Conservation (phyloP, 2,329 filamentous ascomycete species). For the Clonostachys rhizophaga region DNA sequence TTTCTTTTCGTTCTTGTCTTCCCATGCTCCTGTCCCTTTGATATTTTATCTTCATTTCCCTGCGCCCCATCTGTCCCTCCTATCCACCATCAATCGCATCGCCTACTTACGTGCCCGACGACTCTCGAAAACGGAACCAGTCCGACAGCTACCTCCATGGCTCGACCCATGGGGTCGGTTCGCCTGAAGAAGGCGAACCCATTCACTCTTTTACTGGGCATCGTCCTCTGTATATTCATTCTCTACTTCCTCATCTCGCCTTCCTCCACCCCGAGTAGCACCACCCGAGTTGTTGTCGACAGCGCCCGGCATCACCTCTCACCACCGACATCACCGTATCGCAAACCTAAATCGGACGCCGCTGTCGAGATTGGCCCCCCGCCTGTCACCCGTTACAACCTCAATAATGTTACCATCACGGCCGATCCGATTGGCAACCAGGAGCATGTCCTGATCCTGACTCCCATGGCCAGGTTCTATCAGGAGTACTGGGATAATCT, state of each 20-base stretch:
- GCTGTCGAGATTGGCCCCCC: conserved; percentile 48
- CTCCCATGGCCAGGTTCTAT: conserved; percentile 91
- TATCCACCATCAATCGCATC: no score
- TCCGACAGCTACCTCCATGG: conserved; percentile 30
- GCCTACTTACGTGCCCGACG: no score
- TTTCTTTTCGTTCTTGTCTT: no score
- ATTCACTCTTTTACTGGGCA: conserved; percentile 68
- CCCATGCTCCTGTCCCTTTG: no score
- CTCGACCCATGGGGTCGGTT: conserved; percentile 55
- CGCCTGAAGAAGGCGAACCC: conserved; percentile 79
- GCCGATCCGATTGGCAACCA: conserved; percentile 69
- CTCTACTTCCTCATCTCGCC: conserved; percentile 57
- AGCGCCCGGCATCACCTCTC: conserved; percentile 36
- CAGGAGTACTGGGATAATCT: conserved; percentile 95
- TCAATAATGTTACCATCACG: conserved; percentile 91
- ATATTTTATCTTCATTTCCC: no score
- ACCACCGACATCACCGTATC: conserved; percentile 35
- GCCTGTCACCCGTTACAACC: conserved; percentile 86
- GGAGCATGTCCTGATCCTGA: conserved; percentile 87
- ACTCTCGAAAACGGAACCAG: not conserved
- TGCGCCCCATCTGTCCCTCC: no score
- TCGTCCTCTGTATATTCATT: conserved; percentile 67
- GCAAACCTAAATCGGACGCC: conserved; percentile 27
- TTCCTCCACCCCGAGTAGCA: conserved; percentile 37
- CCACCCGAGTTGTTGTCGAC: conserved; percentile 39